Conservation (phyloP, 805 yeast genomes). For the Pichia membranifaciens region DNA sequence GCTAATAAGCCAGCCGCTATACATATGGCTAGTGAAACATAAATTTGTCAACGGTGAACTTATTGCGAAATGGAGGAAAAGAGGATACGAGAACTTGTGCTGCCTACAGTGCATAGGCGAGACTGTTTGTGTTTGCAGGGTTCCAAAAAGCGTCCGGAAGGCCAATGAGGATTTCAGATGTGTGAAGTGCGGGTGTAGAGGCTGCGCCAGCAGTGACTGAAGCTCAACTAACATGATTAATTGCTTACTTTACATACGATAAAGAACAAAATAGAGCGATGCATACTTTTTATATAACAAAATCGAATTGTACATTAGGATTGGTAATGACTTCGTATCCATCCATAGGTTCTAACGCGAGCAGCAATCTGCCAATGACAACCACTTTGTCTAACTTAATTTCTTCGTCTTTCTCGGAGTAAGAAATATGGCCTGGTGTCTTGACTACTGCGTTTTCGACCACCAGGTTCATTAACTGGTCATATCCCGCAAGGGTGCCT, state of each 20-base stretch:
- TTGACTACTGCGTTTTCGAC: slow-evolving; percentile 66
- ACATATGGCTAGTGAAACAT: slow-evolving; percentile 66
- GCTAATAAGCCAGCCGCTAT: slow-evolving; percentile 59
- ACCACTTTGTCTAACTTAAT: slow-evolving; percentile 53
- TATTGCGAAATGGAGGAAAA: slow-evolving; percentile 59
- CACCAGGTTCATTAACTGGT: slow-evolving; percentile 74
- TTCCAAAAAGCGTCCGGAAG: slow-evolving; percentile 50
- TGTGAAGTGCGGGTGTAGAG: slow-evolving; percentile 78
- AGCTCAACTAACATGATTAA: background rate
- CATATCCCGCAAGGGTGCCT: slow-evolving; percentile 80
- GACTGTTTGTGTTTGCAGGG: slow-evolving; percentile 78
- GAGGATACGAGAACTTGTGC: slow-evolving; percentile 80
- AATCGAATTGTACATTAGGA: slow-evolving; percentile 5
- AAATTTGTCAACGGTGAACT: slow-evolving; percentile 61
- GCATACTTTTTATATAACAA: slow-evolving; percentile 6
- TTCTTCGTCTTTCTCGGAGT: slow-evolving; percentile 38
- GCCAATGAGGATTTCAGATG: slow-evolving; percentile 38
- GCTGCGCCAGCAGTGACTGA: slow-evolving; percentile 59
- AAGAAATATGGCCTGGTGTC: slow-evolving; percentile 37
- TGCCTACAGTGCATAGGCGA: slow-evolving; percentile 77
- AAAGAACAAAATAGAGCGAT: background rate
- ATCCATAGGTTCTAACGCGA: slow-evolving; percentile 67
- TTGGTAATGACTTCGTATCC: slow-evolving; percentile 64
- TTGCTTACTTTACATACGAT: background rate
- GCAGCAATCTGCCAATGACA: slow-evolving; percentile 76